Evolutionary conservation across 1,284 basidiomycete species (phyloP).

Genomic region (Tylopilus sp.): DNA sequence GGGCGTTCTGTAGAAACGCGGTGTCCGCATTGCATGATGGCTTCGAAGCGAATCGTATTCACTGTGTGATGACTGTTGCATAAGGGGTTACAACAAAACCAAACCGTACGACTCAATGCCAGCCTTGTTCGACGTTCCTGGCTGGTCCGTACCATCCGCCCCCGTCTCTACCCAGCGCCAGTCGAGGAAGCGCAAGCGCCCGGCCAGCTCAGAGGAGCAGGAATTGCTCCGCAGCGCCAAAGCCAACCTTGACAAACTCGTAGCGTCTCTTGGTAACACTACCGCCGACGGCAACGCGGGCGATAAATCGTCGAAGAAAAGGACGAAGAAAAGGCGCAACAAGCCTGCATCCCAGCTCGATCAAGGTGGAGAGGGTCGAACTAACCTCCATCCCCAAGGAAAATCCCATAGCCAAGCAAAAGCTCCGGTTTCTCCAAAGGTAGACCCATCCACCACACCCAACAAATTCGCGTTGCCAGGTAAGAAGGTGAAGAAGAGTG

Average conservation of each 20-base stretch:
- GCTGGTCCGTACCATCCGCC: conserved; percentile 57
- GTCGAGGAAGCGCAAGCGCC: conserved; percentile 68
- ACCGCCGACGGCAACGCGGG: conserved; percentile 3
- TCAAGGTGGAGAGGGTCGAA: conserved; percentile 3
- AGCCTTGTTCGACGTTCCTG: conserved; percentile 65
- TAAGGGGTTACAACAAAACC: neutral
- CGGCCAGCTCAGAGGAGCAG: conserved; percentile 41
- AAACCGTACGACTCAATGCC: conserved; percentile 32
- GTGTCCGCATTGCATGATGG: conserved; percentile 17
- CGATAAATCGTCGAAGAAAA: conserved; percentile 30
- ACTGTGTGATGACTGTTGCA: too few relatives aligned
- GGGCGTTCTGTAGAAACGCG: conserved; percentile 17
- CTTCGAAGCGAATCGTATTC: too few relatives aligned
- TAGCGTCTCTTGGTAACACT: conserved; percentile 52
- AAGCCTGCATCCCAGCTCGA: conserved; percentile 8
- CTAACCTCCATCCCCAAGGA: neutral
- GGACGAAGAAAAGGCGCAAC: conserved; percentile 33
- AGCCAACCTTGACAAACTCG: conserved; percentile 75
- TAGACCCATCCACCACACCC: neutral
- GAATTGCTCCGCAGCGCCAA: conserved; percentile 47
- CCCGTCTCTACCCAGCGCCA: conserved; percentile 37
- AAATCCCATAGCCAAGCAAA: conserved; percentile 6
- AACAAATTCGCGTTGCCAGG: neutral
- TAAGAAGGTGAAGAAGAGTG: conserved; percentile 20
- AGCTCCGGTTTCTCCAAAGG: neutral